Evolutionary conservation across 352 stramenopile genomes (phyloP), one percentile per base, ranked within the genome.

Genomic region (Phytophthora tubulina): DNA sequence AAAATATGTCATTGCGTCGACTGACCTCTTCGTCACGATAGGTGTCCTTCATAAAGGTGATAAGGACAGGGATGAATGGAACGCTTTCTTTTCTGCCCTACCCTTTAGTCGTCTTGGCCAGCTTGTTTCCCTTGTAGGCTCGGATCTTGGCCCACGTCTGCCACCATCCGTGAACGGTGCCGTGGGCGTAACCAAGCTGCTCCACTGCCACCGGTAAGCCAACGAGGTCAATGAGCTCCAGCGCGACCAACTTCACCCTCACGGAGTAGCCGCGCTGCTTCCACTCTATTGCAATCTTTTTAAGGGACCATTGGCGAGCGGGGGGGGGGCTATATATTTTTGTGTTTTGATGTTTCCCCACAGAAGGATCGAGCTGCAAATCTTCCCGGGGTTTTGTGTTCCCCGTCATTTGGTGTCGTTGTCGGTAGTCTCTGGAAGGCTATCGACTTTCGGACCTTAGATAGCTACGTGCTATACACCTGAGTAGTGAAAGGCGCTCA

Each of bases 1-100:
- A 21, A 11, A 51, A 51, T 9, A 0, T 35, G 21, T 35, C 3
- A 35, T 10, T 9, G 0, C 21, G 21, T 15, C 9, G 33, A 51
- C 21, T 32, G n/a, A 51, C 45, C 3, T 32, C 21, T 33, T 51
- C 45, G 2, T 32, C 17, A 4, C 45, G 45, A n/a, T 21, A 21
- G 21, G 45, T 32, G 45, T 33, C 45, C 45, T 51, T 51, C 45
- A 33, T 51, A 21, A 35, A 51, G 21, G 45, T 51, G 17, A 51
- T 9, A 3, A 51, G 17, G 45, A 17, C 21, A 51, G 45, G 21
- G 7, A 17, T 35, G 21, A 51, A 35, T 35, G 21, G 45, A 35
- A 51, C 13, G 17, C 8, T 51, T 33, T 51, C 42, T 9, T 51
- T 51, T n/a, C 21, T 4, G 17, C 45, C 45, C 45, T 53, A 0